Conservation (phyloP, 106 monocot species). For the Agapanthus africanus region DNA sequence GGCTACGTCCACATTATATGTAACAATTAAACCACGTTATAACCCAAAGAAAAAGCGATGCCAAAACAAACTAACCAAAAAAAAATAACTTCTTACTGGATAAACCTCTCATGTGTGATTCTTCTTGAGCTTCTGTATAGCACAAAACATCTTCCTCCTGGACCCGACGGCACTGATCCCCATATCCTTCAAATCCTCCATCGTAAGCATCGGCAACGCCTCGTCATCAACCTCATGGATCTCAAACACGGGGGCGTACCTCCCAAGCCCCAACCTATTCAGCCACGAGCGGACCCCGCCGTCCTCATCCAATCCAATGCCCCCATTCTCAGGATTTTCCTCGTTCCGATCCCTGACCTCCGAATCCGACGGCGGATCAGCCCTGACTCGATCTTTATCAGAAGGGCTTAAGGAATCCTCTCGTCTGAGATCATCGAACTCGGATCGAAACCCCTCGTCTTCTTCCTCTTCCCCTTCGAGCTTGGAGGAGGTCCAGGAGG, state of each 20-base stretch:
- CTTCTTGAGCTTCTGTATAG: conserved; percentile 73
- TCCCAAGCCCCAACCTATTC: conserved; percentile 50
- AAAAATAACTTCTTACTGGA: too few relatives aligned
- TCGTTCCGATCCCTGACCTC: conserved; percentile 27
- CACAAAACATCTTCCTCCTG: conserved; percentile 77
- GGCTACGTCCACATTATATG: too few relatives aligned
- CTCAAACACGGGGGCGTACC: conserved; percentile 75
- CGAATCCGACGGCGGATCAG: conserved; percentile 22
- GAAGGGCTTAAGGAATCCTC: conserved; percentile 23
- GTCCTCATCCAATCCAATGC: conserved; percentile 16
- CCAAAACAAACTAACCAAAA: too few relatives aligned
- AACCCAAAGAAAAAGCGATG: too few relatives aligned
- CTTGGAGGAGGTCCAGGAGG: conserved; percentile 27
- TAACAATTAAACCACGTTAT: too few relatives aligned
- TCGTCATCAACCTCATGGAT: conserved; percentile 91
- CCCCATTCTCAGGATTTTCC: conserved; percentile 17
- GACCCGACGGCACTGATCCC: conserved; percentile 87
- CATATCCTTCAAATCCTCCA: conserved; percentile 94
- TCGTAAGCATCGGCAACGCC: conserved; percentile 69
- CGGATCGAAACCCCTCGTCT: conserved; percentile 15
- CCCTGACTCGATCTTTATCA: conserved; percentile 19
- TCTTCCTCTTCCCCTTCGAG: conserved; percentile 21
- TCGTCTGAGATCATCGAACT: conserved; percentile 22
- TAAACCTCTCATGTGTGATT: too few relatives aligned
- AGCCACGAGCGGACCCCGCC: conserved; percentile 58